A percentile compares a stretch with the other conserved stretches of the same genome.
Conservation (phyloP, 805 yeast species). For the Hagleromyces aurorensis region DNA sequence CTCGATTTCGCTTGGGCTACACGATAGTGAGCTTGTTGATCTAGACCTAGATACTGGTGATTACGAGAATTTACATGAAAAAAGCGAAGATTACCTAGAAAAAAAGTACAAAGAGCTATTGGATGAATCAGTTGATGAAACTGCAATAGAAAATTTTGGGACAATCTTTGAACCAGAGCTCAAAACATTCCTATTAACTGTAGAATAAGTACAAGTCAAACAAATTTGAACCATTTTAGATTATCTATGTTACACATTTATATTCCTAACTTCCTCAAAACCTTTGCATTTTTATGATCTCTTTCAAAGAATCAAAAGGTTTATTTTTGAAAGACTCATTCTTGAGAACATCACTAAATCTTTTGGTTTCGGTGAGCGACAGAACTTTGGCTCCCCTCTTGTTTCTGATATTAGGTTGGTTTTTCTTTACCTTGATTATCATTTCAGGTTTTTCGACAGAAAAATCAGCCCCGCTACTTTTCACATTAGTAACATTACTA, state of each 20-base stretch:
- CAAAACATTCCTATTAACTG: conserved; percentile 5
- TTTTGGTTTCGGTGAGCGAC: conserved; percentile 47
- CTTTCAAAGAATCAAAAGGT: conserved; percentile 60
- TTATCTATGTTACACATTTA: conserved; percentile 1
- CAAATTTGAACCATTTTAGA: not conserved
- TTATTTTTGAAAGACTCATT: conserved; percentile 47
- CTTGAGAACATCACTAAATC: conserved; percentile 51
- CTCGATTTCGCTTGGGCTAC: conserved; percentile 40
- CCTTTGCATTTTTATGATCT: conserved; percentile 40
- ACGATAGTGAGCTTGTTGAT: conserved; percentile 42
- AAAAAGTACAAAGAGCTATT: conserved; percentile 25
- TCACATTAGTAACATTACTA: conserved; percentile 7
- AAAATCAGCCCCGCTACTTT: too few relatives aligned
- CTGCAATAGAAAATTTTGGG: conserved; percentile 25
- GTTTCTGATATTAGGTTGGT: conserved; percentile 48
- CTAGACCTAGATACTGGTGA: conserved; percentile 29
- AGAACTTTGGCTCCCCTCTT: conserved; percentile 46
- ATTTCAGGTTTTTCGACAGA: conserved; percentile 1
- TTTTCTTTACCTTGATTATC: conserved; percentile 20
- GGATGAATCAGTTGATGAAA: conserved; percentile 11
- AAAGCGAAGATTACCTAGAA: conserved; percentile 24
- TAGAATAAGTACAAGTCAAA: not conserved
- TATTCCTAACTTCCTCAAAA: conserved; percentile 2
- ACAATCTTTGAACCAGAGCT: conserved; percentile 15
- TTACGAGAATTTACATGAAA: conserved; percentile 16